These are phyloP conservation scores for Phytophthora citricola DNA, from an alignment of 352 stramenopile species.

Conservation along the genomic window DNA sequence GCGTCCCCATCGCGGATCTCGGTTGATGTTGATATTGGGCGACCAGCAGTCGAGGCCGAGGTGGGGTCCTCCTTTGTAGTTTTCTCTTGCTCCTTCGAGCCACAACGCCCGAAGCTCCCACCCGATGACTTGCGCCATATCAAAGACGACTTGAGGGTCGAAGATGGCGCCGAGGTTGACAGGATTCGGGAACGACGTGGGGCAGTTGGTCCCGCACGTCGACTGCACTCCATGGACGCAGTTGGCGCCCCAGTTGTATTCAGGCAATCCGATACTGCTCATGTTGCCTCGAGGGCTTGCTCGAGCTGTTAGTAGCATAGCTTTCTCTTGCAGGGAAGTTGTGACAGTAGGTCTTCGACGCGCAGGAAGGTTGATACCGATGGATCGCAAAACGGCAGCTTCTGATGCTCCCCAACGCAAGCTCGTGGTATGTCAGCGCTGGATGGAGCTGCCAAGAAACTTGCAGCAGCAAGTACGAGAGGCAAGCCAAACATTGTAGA, in stretches of 20 bases:
- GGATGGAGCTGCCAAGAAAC: constrained; percentile 1
- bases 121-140: constrained; percentile 88
- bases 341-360: constrained; percentile 74
- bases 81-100: constrained; percentile 71
- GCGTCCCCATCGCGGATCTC: constrained; percentile 93
- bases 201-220: constrained; percentile 69
- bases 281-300: constrained; percentile 71
- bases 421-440: constrained; percentile 51
- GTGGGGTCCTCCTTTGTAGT: constrained; percentile 61
- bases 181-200: constrained; percentile 92
- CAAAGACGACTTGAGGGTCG: constrained; percentile 71
- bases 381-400: constrained; percentile 49
- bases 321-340: constrained; percentile 72
- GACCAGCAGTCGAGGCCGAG: constrained; percentile 92
- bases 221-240: constrained; percentile 91
- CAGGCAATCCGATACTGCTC: constrained; percentile 74
- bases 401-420: constrained; percentile 32
- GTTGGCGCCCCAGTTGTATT: constrained; percentile 94
- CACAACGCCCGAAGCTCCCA: constrained; percentile 75
- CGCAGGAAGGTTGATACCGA: constrained; percentile 53
- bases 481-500: constrained; percentile 1
- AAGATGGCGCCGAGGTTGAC: constrained; percentile 90
- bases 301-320: constrained; percentile 63
- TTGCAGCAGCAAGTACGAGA: constrained; percentile 8
- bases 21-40: constrained; percentile 95